A percentile compares a stretch with the other conserved stretches of the same genome.
Conservation (phyloP, 495 filamentous ascomycete genomes). For the Penicillium verhagenii region DNA sequence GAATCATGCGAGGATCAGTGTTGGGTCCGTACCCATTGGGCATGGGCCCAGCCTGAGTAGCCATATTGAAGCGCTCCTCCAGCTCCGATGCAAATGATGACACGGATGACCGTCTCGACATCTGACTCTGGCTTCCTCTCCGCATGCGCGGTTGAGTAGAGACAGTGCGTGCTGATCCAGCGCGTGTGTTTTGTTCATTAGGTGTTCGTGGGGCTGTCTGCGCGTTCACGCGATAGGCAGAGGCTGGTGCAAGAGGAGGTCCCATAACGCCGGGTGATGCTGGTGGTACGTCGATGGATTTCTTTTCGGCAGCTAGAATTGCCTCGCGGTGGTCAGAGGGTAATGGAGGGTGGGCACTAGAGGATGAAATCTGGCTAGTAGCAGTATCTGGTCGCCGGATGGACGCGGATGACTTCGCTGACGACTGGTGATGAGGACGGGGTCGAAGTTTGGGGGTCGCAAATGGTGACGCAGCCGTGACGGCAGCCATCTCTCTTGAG, state of each 20-base stretch:
- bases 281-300: constrained; percentile 47
- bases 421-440: constrained; percentile 38
- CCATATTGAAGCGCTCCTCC: constrained; percentile 83
- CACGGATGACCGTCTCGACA: constrained; percentile 76
- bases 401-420: constrained; percentile 29
- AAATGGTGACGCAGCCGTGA: constrained; percentile 28
- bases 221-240: constrained; percentile 59
- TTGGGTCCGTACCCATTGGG: constrained; percentile 53
- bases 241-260: constrained; percentile 80
- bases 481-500: constrained; percentile 27
- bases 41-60: constrained; percentile 54
- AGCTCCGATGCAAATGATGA: constrained; percentile 95
- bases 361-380: constrained; percentile 54
- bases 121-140: constrained; percentile 51
- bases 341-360: constrained; percentile 65
- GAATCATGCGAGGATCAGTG: constrained; percentile 97
- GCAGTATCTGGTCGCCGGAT: constrained; percentile 65
- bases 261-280: constrained; percentile 65
- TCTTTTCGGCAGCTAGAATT: constrained; percentile 74
- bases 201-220: constrained; percentile 70
- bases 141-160: constrained; percentile 41
- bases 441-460: constrained; percentile 38
- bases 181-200: constrained; percentile 42
- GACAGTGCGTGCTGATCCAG: constrained; percentile 55
- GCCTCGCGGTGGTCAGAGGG: constrained; percentile 78